Evolutionary conservation across 352 stramenopile species (phyloP).

Genomic region (Sclerospora graminicola): DNA sequence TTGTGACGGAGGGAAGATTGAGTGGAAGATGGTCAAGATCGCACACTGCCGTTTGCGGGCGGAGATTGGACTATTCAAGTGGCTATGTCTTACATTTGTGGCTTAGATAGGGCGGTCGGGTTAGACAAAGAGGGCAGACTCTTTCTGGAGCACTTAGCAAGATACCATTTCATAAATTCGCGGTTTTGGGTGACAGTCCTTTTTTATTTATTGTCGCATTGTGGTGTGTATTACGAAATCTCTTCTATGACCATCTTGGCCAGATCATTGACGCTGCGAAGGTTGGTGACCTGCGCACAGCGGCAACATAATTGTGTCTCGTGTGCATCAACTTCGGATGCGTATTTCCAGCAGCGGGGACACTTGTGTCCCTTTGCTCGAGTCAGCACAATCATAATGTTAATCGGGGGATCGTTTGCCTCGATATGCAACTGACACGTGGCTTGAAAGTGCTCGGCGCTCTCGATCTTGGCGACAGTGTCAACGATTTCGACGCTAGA

Average conservation of each 20-base stretch:
- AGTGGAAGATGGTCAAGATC: too few species aligned
- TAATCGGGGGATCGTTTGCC: constrained; percentile 29
- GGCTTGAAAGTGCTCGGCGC: constrained; percentile 22
- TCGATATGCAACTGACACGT: constrained; percentile 22
- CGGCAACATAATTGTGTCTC: constrained; percentile 49
- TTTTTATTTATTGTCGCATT: too few species aligned
- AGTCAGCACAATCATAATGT: constrained; percentile 46
- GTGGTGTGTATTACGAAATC: too few species aligned
- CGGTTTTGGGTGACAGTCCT: too few species aligned
- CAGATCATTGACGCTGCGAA: constrained; percentile 37
- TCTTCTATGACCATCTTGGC: constrained; percentile 35
- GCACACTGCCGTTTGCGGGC: too few species aligned
- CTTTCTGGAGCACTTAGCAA: too few species aligned
- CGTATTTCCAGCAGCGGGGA: constrained; percentile 84
- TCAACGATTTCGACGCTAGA: constrained; percentile 40
- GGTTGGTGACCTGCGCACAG: constrained; percentile 37
- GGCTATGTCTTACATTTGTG: too few species aligned
- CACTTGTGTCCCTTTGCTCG: constrained; percentile 75
- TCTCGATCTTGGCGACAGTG: constrained; percentile 27
- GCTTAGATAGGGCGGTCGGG: too few species aligned
- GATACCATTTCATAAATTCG: too few species aligned
- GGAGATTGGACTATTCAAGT: too few species aligned
- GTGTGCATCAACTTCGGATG: constrained; percentile 34
- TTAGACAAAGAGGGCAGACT: too few species aligned
- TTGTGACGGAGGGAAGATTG: too few species aligned